Percentiles rank a stretch among this genome's conserved stretches.
Evolutionary conservation across 2,329 filamentous ascomycete genomes (phyloP).

Genomic region (Penicillium sp.): DNA sequence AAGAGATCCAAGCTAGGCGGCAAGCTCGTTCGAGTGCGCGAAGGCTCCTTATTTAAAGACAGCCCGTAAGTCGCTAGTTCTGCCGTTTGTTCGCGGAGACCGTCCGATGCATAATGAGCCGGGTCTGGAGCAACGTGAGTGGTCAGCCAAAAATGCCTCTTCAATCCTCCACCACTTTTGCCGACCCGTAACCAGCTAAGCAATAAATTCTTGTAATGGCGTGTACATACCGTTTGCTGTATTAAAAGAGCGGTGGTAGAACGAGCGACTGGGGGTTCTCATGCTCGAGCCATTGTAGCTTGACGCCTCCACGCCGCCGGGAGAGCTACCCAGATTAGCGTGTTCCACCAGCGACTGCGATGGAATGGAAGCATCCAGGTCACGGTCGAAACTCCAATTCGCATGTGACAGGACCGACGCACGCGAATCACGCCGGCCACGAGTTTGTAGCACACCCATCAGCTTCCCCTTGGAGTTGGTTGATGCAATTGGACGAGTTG

Average conservation of each 20-base stretch:
- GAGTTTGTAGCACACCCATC: conserved; percentile 33
- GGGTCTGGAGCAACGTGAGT: conserved; percentile 59
- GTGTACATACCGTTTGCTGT: conserved; percentile 37
- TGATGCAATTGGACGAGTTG: not conserved
- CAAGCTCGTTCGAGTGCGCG: conserved; percentile 27
- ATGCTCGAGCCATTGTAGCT: conserved; percentile 34
- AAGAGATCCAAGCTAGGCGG: conserved; percentile 34
- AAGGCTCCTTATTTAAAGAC: conserved; percentile 44
- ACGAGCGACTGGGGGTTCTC: conserved; percentile 46
- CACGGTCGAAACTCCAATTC: conserved; percentile 23
- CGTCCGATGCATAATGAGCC: conserved; percentile 70
- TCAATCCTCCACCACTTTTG: not conserved
- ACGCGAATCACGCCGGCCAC: conserved; percentile 31
- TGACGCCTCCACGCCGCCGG: conserved; percentile 29
- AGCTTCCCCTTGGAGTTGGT: conserved; percentile 1
- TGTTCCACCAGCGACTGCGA: conserved; percentile 29
- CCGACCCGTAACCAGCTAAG: not conserved
- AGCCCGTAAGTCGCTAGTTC: conserved; percentile 82
- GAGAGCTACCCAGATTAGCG: conserved; percentile 28
- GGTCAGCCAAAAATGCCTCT: conserved; percentile 20
- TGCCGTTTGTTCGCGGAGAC: conserved; percentile 81
- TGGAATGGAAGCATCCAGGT: conserved; percentile 15
- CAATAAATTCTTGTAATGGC: not conserved
- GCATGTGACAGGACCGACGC: conserved; percentile 27
- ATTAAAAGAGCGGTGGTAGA: conserved; percentile 48